These are phyloP conservation scores for Aspergillus pseudoglaucus DNA, from an alignment of 2,329 filamentous ascomycete species.

Conservation along the genomic window DNA sequence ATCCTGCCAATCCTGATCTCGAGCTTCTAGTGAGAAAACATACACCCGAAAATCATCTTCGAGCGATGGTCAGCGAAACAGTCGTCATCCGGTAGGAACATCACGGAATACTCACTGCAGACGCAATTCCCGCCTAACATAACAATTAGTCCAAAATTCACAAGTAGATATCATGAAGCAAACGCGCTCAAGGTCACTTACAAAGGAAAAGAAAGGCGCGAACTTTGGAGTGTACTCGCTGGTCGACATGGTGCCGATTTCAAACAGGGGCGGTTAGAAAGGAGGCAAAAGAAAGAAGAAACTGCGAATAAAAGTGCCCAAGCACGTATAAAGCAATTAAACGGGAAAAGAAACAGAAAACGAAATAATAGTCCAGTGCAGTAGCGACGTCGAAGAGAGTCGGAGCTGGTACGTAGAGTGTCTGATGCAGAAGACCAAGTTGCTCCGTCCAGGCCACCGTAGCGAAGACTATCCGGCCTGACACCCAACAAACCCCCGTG, in stretches of 20 bases:
- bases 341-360: not conserved
- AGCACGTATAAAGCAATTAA: not conserved
- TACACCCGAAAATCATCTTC: conserved; percentile 49
- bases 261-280: not conserved
- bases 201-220: conserved; percentile 63
- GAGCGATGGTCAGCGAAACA: conserved; percentile 18
- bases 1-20: conserved; percentile 3
- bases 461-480: conserved; percentile 20
- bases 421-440: conserved; percentile 6
- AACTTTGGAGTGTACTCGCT: conserved; percentile 55
- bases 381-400: not conserved
- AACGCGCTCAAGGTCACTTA: conserved; percentile 33
- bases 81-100: conserved; percentile 1
- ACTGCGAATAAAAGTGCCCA: too few relatives aligned
- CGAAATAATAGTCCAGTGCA: not conserved
- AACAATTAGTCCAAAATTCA: conserved; percentile 18
- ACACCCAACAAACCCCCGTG: conserved; percentile 20
- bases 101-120: conserved; percentile 36
- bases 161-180: not conserved
- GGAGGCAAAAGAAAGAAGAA: not conserved
- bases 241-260: conserved; percentile 32
- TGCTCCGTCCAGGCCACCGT: conserved; percentile 14
- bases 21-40: conserved; percentile 17
- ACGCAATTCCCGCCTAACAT: conserved; percentile 42
- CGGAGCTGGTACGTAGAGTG: not conserved